These are phyloP conservation scores for Pachyrhizus erosus DNA, from an alignment of 306 rosid genomes.

Conservation along the genomic window DNA sequence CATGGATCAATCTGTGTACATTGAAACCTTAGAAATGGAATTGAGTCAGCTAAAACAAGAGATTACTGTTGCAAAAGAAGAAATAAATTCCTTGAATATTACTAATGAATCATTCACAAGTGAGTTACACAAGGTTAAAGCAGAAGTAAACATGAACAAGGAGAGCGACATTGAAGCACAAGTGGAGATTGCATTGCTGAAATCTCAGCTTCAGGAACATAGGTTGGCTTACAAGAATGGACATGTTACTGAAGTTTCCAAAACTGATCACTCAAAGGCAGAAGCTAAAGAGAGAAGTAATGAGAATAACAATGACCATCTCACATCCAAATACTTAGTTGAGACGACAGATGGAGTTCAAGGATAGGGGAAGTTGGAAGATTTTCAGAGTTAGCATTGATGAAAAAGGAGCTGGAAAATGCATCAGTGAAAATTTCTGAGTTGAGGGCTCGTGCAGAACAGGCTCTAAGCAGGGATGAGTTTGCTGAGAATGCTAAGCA, in stretches of 20 bases:
- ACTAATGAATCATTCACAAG: slow-evolving; percentile 48
- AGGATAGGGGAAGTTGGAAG: slow-evolving; percentile 28
- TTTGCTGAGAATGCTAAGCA: slow-evolving; percentile 76
- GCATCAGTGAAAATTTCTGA: slow-evolving; percentile 63
- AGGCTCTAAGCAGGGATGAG: slow-evolving; percentile 81
- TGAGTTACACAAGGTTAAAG: slow-evolving; percentile 53
- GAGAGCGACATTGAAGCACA: slow-evolving; percentile 50
- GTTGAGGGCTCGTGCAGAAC: slow-evolving; percentile 76
- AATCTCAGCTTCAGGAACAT: slow-evolving; percentile 61
- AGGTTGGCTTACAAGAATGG: slow-evolving; percentile 46
- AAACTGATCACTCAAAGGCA: slow-evolving; percentile 13
- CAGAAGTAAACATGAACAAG: slow-evolving; percentile 50
- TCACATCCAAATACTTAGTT: slow-evolving; percentile 45
- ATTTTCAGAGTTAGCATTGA: slow-evolving; percentile 51
- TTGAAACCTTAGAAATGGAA: slow-evolving; percentile 55
- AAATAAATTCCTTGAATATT: slow-evolving; percentile 44
- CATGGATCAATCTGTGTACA: slow-evolving; percentile 45
- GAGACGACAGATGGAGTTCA: slow-evolving; percentile 32
- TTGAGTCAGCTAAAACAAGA: slow-evolving; percentile 52
- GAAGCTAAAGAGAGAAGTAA: slow-evolving; percentile 40
- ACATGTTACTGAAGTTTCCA: slow-evolving; percentile 13
- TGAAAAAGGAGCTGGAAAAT: slow-evolving; percentile 69
- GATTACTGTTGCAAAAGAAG: slow-evolving; percentile 48
- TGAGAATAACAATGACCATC: slow-evolving; percentile 27
- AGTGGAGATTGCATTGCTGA: slow-evolving; percentile 63